Evolutionary conservation across 129 eudicot species (phyloP).

Genomic region (Centaurea solstitialis): DNA sequence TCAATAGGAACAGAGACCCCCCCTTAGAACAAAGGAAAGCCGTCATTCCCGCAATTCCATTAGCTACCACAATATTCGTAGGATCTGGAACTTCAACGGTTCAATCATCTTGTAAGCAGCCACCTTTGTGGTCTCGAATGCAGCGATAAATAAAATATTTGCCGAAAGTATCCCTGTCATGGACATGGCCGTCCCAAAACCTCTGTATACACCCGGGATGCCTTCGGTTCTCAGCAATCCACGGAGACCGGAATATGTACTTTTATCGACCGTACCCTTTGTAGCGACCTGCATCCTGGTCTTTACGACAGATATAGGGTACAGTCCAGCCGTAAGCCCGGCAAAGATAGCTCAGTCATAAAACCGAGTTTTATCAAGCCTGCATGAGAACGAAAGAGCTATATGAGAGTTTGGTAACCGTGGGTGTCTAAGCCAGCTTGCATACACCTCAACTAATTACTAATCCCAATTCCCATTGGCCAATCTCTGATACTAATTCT

Average conservation of each 20-base stretch:
- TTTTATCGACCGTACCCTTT: conserved; percentile 67
- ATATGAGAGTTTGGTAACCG: no score
- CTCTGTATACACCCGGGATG: conserved; percentile 88
- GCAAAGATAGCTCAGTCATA: conserved; percentile 90
- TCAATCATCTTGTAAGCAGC: conserved; percentile 78
- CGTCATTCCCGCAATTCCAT: conserved; percentile 92
- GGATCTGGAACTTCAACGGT: conserved; percentile 83
- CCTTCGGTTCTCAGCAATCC: conserved; percentile 86
- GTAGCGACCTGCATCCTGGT: conserved; percentile 94
- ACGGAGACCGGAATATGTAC: conserved; percentile 69
- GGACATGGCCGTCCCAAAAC: conserved; percentile 91
- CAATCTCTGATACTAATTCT: background rate
- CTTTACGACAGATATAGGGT: conserved; percentile 94
- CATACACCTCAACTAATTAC: no score
- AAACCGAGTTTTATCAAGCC: conserved; percentile 97
- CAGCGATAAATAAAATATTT: conserved; percentile 81
- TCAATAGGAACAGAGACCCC: conserved; percentile 92
- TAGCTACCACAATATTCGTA: conserved; percentile 90
- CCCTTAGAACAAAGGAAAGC: conserved; percentile 82
- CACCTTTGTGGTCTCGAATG: conserved; percentile 90
- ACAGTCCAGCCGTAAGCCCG: conserved; percentile 83
- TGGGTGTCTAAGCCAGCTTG: background rate
- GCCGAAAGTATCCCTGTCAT: conserved; percentile 91
- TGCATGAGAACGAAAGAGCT: conserved; percentile 36
- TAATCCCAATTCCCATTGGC: background rate